A percentile compares a stretch with the other conserved stretches of the same genome.
Evolutionary conservation across 345 rosid genomes (phyloP).

Genomic region (Syzygium aromaticum): DNA sequence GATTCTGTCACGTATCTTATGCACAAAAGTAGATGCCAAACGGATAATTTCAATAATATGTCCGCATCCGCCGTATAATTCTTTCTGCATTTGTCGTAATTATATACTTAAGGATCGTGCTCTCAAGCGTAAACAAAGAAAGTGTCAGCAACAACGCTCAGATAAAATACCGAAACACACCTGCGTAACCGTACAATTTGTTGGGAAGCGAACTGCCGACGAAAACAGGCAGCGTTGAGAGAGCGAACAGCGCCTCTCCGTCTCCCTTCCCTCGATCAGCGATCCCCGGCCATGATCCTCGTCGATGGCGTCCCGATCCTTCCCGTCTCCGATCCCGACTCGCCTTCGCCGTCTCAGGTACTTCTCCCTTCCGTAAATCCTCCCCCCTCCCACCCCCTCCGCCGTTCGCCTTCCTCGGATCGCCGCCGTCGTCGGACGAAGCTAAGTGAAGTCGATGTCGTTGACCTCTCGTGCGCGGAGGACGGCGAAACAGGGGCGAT

Average conservation of each 20-base stretch:
- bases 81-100: too few species aligned
- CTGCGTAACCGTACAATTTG: neutral
- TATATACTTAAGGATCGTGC: too few species aligned
- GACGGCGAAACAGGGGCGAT: neutral
- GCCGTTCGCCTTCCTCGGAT: neutral
- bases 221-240: neutral
- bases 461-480: neutral
- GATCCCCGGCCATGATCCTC: neutral
- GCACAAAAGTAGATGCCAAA: neutral
- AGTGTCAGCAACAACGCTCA: neutral
- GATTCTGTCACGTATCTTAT: neutral
- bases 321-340: neutral
- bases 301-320: neutral
- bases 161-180: neutral
- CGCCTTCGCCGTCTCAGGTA: neutral
- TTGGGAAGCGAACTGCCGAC: neutral
- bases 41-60: neutral
- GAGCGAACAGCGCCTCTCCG: neutral
- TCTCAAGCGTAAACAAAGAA: too few species aligned
- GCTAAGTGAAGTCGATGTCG: neutral
- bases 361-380: neutral
- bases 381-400: neutral
- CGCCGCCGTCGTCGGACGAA: neutral
- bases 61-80: too few species aligned
- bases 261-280: neutral